Conservation (phyloP, 2,329 filamentous ascomycete genomes). For the Neospermospora avenae region DNA sequence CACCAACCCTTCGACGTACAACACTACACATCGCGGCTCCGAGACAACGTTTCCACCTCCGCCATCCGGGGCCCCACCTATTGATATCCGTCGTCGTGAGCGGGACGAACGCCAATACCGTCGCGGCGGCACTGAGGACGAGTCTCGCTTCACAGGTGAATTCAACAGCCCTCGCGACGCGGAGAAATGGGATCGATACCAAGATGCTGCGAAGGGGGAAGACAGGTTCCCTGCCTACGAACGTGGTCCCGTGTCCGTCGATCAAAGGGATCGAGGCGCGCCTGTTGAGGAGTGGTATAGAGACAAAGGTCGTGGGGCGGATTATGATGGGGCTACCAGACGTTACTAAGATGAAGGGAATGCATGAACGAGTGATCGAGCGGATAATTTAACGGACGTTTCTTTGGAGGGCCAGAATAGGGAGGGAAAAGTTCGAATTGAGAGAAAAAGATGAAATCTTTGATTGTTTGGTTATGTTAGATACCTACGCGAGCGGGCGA, state of each 20-base stretch:
- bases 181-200: conserved; percentile 31
- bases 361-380: background rate
- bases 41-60: conserved; percentile 29
- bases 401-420: background rate
- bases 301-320: conserved; percentile 14
- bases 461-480: background rate
- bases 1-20: conserved; percentile 15
- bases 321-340: conserved; percentile 11
- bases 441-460: background rate
- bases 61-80: conserved; percentile 22
- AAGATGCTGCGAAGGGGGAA: conserved; percentile 16
- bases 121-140: conserved; percentile 24
- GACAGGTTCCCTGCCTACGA: conserved; percentile 16
- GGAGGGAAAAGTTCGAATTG: background rate
- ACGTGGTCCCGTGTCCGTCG: conserved; percentile 15
- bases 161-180: conserved; percentile 33
- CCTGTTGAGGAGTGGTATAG: conserved; percentile 26
- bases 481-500: background rate
- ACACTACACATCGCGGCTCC: conserved; percentile 22
- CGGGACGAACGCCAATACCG: conserved; percentile 25
- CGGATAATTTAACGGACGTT: background rate
- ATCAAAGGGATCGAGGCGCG: conserved; percentile 21
- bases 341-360: background rate
- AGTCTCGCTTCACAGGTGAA: conserved; percentile 23
- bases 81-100: conserved; percentile 21